Percentiles rank a stretch among this genome's conserved stretches.
Evolutionary conservation across 2,329 filamentous ascomycete species (phyloP).

Genomic region (Leptographium radiaticola): DNA sequence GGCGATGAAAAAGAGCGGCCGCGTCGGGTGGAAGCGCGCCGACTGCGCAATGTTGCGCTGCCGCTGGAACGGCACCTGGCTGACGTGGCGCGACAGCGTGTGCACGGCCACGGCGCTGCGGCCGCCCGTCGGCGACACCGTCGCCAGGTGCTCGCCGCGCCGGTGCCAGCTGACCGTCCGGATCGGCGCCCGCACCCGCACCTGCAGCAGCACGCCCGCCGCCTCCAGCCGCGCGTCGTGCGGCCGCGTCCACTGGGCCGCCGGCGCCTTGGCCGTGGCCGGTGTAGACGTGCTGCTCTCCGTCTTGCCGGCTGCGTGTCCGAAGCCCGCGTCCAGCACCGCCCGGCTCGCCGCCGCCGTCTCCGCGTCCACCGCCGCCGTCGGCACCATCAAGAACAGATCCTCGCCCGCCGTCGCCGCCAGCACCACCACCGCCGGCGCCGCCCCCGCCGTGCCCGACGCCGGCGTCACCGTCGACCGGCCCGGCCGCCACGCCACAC

Average conservation of each 20-base stretch:
- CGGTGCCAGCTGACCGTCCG: constrained; percentile 92
- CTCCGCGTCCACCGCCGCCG: constrained; percentile 52
- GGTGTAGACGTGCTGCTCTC: constrained; percentile 37
- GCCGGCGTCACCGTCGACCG: too few relatives aligned
- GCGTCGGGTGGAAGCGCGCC: constrained; percentile 86
- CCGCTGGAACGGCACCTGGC: constrained; percentile 81
- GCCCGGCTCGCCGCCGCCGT: constrained; percentile 63
- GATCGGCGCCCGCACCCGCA: constrained; percentile 65
- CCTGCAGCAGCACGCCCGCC: constrained; percentile 65
- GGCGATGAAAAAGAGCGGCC: constrained; percentile 89
- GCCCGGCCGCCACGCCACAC: constrained; percentile 82
- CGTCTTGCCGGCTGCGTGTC: constrained; percentile 55
- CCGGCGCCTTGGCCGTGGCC: constrained; percentile 53
- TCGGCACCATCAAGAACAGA: constrained; percentile 72
- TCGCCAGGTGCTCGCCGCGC: constrained; percentile 85
- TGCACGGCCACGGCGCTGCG: constrained; percentile 81
- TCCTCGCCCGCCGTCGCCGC: constrained; percentile 76
- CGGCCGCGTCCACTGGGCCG: constrained; percentile 75
- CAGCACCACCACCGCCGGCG: constrained; percentile 66
- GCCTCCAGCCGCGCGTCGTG: constrained; percentile 59
- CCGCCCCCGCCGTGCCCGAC: too few relatives aligned
- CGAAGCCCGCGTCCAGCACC: constrained; percentile 78
- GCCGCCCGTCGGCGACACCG: constrained; percentile 70
- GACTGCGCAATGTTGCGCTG: constrained; percentile 67
- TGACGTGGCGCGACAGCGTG: constrained; percentile 87